phyloP scores from a whole-genome alignment of 2,329 filamentous ascomycete genomes.

The Neobulgaria alba region DNA sequence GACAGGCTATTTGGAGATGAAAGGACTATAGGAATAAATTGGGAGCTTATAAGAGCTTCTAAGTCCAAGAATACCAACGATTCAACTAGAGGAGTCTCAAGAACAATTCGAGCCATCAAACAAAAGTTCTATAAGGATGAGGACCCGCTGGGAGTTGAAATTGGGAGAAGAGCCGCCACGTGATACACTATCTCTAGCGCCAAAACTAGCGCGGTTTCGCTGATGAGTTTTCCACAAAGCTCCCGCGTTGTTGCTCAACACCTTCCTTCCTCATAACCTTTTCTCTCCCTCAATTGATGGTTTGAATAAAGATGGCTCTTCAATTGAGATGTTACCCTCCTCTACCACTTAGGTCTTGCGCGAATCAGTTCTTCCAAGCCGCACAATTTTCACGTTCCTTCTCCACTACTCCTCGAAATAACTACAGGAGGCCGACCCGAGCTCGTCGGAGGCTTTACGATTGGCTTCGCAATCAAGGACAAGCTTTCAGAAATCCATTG shows the following conservation, averaged over 20 bases:
- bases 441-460: conserved; percentile 22
- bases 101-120: no score
- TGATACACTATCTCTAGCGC: no score
- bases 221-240: not conserved
- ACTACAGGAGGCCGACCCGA: conserved; percentile 20
- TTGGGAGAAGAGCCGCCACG: no score
- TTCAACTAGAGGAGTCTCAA: no score
- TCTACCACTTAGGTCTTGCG: conserved; percentile 14
- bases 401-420: conserved; percentile 23
- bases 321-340: conserved; percentile 20
- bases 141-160: no score
- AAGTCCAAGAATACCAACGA: no score
- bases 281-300: conserved; percentile 4
- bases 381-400: conserved; percentile 23
- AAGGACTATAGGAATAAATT: no score
- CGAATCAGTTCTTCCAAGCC: conserved; percentile 19
- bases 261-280: not conserved
- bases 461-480: conserved; percentile 26
- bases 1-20: no score
- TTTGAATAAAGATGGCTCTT: conserved; percentile 23
- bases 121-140: no score
- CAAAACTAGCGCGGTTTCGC: not conserved
- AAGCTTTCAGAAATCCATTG: conserved; percentile 22
- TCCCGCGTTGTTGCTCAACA: not conserved
- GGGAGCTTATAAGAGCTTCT: no score